Conservation (phyloP, 2,329 filamentous ascomycete genomes). For the Hypocreales sp. region DNA sequence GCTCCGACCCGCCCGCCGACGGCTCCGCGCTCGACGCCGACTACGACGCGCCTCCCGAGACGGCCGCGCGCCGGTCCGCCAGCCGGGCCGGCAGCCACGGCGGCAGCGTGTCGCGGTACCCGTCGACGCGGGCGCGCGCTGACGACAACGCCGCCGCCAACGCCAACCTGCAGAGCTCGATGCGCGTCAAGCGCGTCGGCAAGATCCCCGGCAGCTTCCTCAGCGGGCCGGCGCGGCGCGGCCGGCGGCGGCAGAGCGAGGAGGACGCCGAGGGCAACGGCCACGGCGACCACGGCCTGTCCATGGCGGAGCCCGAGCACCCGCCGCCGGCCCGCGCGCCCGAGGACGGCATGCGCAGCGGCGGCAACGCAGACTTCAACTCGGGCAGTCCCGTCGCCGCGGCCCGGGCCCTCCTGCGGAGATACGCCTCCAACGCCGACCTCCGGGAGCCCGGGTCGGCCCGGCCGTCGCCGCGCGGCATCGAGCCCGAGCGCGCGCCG, state of each 20-base stretch:
- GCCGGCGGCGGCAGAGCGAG: conserved; percentile 51
- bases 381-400: conserved; percentile 42
- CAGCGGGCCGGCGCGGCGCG: conserved; percentile 64
- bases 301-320: conserved; percentile 25
- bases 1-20: conserved; percentile 17
- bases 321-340: conserved; percentile 21
- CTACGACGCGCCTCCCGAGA: conserved; percentile 30
- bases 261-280: conserved; percentile 39
- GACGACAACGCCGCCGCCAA: conserved; percentile 56
- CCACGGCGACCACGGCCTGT: conserved; percentile 23
- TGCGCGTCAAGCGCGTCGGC: conserved; percentile 63
- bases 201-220: conserved; percentile 64
- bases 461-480: conserved; percentile 13
- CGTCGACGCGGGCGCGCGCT: conserved; percentile 32
- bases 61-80: conserved; percentile 29
- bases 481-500: conserved; percentile 16
- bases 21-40: conserved; percentile 24
- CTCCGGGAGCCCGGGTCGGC: conserved; percentile 14
- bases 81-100: too few relatives aligned
- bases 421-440: conserved; percentile 21
- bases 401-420: conserved; percentile 24
- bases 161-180: conserved; percentile 51
- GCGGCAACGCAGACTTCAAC: too few relatives aligned
- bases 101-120: conserved; percentile 37
- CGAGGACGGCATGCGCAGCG: conserved; percentile 24